phyloP scores from a whole-genome alignment of 2,329 filamentous ascomycete species.

The Immersiporthe knoxdaviesiana region DNA sequence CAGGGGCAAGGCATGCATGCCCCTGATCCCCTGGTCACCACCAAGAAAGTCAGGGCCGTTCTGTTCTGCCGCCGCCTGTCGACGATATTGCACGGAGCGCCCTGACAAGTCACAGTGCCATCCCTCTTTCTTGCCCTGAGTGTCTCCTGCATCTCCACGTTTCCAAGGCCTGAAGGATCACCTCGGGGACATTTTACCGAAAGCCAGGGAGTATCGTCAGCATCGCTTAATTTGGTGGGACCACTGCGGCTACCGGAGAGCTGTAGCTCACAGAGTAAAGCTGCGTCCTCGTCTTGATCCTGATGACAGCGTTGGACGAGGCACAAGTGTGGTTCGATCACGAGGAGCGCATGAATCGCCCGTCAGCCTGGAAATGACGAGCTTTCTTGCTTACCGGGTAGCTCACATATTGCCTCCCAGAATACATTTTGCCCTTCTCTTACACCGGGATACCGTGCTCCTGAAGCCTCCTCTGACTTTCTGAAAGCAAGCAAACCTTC shows the following conservation, averaged over 20 bases:
- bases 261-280: constrained; percentile 19
- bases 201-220: not conserved
- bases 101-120: constrained; percentile 6
- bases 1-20: not conserved
- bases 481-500: not conserved
- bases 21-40: not conserved
- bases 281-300: not conserved
- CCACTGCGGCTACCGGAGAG: constrained; percentile 28
- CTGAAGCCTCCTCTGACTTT: not conserved
- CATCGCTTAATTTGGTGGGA: constrained; percentile 25
- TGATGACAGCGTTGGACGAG: constrained; percentile 18
- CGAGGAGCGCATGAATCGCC: constrained; percentile 17
- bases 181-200: not conserved
- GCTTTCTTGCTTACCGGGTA: not conserved
- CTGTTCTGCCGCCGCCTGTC: no score
- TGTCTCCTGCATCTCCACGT: not conserved
- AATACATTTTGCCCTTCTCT: not conserved
- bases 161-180: not conserved
- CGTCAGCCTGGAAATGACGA: constrained; percentile 3
- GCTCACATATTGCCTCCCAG: not conserved
- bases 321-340: constrained; percentile 6
- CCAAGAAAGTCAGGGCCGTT: not conserved
- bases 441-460: not conserved
- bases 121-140: not conserved
- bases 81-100: constrained; percentile 4